Percentiles rank a stretch among this genome's conserved stretches.
Conservation (phyloP, 257 asterid species). For the Penstemon newberryi region DNA sequence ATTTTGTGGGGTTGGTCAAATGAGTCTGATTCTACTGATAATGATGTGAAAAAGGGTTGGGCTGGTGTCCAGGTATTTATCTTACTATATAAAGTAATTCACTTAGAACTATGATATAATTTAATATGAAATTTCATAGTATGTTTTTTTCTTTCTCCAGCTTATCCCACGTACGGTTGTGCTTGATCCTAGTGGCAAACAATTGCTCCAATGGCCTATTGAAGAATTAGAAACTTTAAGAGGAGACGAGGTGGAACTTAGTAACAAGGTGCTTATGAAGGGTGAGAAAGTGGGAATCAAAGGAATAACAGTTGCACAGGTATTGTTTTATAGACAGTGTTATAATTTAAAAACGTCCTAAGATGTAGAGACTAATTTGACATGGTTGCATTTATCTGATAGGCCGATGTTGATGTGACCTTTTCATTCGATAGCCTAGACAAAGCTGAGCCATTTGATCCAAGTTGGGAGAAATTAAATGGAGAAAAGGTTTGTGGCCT, state of each 20-base stretch:
- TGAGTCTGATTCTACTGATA: constrained; percentile 49
- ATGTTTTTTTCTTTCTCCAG: constrained; percentile 31
- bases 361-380: not conserved
- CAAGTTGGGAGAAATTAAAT: constrained; percentile 50
- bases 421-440: constrained; percentile 55
- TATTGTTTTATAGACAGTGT: not conserved
- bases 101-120: not conserved
- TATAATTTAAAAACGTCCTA: not conserved
- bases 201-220: constrained; percentile 73
- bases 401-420: constrained; percentile 65
- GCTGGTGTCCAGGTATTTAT: constrained; percentile 57
- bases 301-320: constrained; percentile 72
- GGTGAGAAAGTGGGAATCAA: constrained; percentile 49
- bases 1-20: constrained; percentile 81
- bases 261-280: constrained; percentile 32
- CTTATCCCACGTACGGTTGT: constrained; percentile 64
- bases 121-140: not conserved
- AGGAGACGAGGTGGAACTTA: constrained; percentile 31
- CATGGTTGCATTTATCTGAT: not conserved
- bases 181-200: constrained; percentile 61
- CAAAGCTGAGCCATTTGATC: constrained; percentile 52
- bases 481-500: constrained; percentile 48
- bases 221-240: constrained; percentile 56
- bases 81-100: not conserved
- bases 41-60: constrained; percentile 66